Conservation (phyloP, 1,284 basidiomycete genomes). For the Cryptococcus depauperatus region DNA sequence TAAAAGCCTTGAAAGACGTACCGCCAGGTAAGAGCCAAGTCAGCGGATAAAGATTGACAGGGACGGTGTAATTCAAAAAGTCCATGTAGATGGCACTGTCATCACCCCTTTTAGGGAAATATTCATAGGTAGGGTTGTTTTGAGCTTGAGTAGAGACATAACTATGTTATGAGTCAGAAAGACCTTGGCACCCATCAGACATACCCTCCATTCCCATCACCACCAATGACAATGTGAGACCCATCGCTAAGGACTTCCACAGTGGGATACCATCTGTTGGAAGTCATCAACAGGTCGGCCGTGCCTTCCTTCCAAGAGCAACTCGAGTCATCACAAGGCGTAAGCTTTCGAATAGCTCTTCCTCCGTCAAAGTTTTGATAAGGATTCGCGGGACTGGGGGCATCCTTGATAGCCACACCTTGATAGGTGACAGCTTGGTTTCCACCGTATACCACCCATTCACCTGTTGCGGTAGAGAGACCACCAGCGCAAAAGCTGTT, state of each 20-base stretch:
- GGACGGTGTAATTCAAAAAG: slow-evolving; percentile 77
- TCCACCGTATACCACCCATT: slow-evolving; percentile 47
- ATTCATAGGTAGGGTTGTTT: slow-evolving; percentile 68
- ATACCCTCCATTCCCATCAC: slow-evolving; percentile 42
- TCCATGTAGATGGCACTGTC: slow-evolving; percentile 55
- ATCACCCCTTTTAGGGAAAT: slow-evolving; percentile 63
- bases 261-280: slow-evolving; percentile 70
- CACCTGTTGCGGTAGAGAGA: slow-evolving; percentile 47
- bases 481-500: slow-evolving; percentile 66
- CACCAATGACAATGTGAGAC: slow-evolving; percentile 48
- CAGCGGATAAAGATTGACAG: slow-evolving; percentile 80
- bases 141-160: slow-evolving; percentile 62
- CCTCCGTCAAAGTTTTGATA: slow-evolving; percentile 59
- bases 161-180: slow-evolving; percentile 40
- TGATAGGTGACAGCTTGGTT: slow-evolving; percentile 70
- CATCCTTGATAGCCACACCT: slow-evolving; percentile 48
- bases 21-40: slow-evolving; percentile 77
- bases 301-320: slow-evolving; percentile 54
- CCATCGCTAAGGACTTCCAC: slow-evolving; percentile 49
- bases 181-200: slow-evolving; percentile 38
- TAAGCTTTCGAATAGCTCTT: slow-evolving; percentile 53
- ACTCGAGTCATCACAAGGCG: slow-evolving; percentile 63
- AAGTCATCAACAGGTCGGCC: slow-evolving; percentile 48
- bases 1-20: slow-evolving; percentile 38
- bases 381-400: slow-evolving; percentile 19